These are phyloP conservation scores for Apiospora koreana DNA, from an alignment of 2,329 filamentous ascomycete species.

Conservation along the genomic window DNA sequence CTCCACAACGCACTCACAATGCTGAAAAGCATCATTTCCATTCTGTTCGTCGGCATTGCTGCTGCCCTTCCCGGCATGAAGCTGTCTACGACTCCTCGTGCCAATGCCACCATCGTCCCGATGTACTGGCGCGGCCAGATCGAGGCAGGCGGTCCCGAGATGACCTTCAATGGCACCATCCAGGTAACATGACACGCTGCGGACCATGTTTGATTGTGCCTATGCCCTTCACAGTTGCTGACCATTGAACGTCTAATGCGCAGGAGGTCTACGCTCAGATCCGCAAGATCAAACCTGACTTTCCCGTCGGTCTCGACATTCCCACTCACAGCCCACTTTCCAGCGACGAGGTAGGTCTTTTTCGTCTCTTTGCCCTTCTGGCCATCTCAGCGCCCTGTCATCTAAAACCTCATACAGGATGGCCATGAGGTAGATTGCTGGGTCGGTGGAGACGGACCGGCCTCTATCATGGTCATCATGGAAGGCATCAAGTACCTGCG, in stretches of 20 bases:
- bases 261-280: background rate
- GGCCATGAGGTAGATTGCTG: background rate
- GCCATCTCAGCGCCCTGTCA: background rate
- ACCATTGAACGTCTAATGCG: background rate
- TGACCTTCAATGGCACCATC: background rate
- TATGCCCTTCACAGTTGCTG: background rate
- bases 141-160: background rate
- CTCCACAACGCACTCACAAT: background rate
- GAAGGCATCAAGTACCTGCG: background rate
- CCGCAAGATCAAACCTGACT: background rate
- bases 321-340: background rate
- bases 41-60: background rate
- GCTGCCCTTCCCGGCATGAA: background rate
- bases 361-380: background rate
- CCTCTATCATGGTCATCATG: background rate
- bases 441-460: background rate
- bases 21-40: background rate
- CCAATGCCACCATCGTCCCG: background rate
- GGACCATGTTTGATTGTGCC: background rate
- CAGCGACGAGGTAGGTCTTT: background rate
- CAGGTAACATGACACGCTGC: background rate
- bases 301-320: background rate
- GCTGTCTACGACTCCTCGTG: background rate
- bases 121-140: constrained; percentile 6
- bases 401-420: background rate